These are phyloP conservation scores for Porpolomopsis calyptriformis DNA, from an alignment of 768 basidiomycete species.

Conservation along the genomic window DNA sequence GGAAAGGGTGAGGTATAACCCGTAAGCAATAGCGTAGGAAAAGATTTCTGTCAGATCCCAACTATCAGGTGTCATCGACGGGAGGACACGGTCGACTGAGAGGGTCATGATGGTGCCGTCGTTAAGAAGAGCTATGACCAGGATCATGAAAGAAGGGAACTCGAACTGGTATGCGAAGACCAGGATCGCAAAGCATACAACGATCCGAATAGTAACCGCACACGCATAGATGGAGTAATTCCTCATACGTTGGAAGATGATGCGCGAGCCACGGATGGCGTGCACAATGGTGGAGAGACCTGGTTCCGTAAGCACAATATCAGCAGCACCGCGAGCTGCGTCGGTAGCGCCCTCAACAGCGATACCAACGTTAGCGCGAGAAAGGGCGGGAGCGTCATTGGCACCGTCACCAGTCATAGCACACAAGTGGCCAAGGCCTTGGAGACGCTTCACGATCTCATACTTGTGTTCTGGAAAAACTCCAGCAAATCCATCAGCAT, in stretches of 20 bases:
- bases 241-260: conserved; percentile 99
- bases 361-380: conserved; percentile 98
- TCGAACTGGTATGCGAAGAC: conserved; percentile 95
- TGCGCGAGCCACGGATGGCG: conserved; percentile 94
- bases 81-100: conserved; percentile 90
- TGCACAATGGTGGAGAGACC: conserved; percentile 99
- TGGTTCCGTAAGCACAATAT: conserved; percentile 95
- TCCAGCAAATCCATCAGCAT: conserved; percentile 97
- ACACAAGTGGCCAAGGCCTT: conserved; percentile 89
- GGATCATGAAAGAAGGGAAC: conserved; percentile 99
- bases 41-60: conserved; percentile 98
- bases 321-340: conserved; percentile 95
- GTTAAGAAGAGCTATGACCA: conserved; percentile 93
- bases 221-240: conserved; percentile 98
- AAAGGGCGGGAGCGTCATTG: conserved; percentile 95
- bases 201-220: conserved; percentile 96
- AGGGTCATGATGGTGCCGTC: conserved; percentile 99
- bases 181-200: conserved; percentile 92
- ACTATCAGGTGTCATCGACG: conserved; percentile 83
- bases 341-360: conserved; percentile 99
- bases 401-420: conserved; percentile 99
- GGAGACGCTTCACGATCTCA: conserved; percentile 97
- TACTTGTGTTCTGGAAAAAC: conserved; percentile 99
- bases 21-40: conserved; percentile 90
- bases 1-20: conserved; percentile 83